Conservation (phyloP, 169 alveolate genomes). For the Cryptosporidium xiaoi region DNA sequence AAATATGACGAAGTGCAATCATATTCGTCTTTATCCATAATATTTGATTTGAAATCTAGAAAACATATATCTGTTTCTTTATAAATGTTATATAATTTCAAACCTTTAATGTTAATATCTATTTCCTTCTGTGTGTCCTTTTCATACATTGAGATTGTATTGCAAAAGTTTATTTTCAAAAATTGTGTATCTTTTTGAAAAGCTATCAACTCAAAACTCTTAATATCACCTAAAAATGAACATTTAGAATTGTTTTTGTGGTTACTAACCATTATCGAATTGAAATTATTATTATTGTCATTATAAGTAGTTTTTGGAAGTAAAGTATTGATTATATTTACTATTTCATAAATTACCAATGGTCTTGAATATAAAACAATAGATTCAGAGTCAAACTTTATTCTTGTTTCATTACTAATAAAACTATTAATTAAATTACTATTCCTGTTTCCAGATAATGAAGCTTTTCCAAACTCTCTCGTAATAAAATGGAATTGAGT, state of each 20-base stretch:
- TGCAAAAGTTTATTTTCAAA: neutral
- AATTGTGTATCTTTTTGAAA: slow-evolving; percentile 23
- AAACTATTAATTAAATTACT: neutral
- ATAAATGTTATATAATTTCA: slow-evolving; percentile 4
- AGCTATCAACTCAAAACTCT: slow-evolving; percentile 32
- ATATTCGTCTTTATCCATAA: neutral
- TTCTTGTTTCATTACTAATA: neutral
- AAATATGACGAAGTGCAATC: neutral
- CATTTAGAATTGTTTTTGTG: neutral
- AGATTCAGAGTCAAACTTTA: neutral
- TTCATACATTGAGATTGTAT: slow-evolving; percentile 13
- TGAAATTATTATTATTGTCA: no score
- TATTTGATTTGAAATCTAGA: slow-evolving; percentile 8
- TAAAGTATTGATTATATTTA: neutral
- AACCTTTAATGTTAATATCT: neutral
- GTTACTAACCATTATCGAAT: no score
- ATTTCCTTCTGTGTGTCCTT: slow-evolving; percentile 23
- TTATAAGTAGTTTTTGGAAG: no score
- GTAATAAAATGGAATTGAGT: slow-evolving; percentile 25
- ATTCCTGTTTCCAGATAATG: neutral
- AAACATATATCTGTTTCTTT: slow-evolving; percentile 33
- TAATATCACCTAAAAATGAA: neutral
- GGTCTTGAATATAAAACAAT: slow-evolving; percentile 22
- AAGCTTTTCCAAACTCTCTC: neutral
- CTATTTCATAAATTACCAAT: slow-evolving; percentile 26